Conservation (phyloP, 2,329 filamentous ascomycete genomes). For the Neonectria hederae region DNA sequence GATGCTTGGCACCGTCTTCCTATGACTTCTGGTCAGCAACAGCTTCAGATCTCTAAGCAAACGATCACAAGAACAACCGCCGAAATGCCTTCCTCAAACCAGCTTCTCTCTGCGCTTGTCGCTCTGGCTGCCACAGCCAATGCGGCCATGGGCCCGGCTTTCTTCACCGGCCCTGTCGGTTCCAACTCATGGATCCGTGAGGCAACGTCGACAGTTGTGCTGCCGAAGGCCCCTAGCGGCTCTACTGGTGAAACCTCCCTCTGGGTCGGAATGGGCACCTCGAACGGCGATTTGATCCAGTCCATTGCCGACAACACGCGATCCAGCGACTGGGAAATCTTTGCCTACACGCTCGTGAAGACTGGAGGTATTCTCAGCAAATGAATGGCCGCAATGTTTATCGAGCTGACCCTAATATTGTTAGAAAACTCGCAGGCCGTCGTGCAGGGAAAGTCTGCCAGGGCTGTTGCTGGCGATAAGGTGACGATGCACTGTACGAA, state of each 20-base stretch:
- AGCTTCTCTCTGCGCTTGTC: constrained; percentile 30
- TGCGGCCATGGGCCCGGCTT: constrained; percentile 49
- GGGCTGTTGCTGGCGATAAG: constrained; percentile 24
- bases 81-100: constrained; percentile 31
- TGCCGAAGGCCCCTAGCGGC: constrained; percentile 50
- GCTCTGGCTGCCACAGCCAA: constrained; percentile 28
- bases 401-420: background rate
- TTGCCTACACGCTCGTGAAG: constrained; percentile 52
- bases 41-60: background rate
- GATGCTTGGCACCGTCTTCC: background rate
- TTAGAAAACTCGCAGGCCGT: constrained; percentile 30
- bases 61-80: background rate
- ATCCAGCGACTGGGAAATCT: constrained; percentile 51
- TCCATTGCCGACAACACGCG: constrained; percentile 54
- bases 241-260: constrained; percentile 51
- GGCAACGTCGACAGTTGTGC: constrained; percentile 53
- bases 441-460: constrained; percentile 28
- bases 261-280: constrained; percentile 60
- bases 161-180: constrained; percentile 56
- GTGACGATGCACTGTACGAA: constrained; percentile 37
- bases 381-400: background rate
- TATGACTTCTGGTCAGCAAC: background rate
- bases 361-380: constrained; percentile 37
- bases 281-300: constrained; percentile 57
- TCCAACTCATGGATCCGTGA: constrained; percentile 54